Evolutionary conservation across 192 early-diverging fungal species (phyloP).

Genomic region (Backusella macrospora): DNA sequence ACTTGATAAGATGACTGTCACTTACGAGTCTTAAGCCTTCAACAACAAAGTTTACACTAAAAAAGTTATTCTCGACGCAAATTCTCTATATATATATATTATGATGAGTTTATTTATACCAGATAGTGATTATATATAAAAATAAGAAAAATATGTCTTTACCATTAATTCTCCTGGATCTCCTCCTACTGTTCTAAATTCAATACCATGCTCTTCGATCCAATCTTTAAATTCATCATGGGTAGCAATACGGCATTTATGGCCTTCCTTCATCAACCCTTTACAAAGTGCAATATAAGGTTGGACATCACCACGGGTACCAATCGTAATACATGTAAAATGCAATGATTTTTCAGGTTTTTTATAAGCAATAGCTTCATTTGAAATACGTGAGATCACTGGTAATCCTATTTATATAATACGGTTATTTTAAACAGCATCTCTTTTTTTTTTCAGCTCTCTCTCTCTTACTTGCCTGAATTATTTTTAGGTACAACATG

Average conservation of each 20-base stretch:
- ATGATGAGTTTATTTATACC: neutral
- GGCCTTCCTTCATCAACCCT: slow-evolving; percentile 61
- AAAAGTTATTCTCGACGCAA: slow-evolving; percentile 72
- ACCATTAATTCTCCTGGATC: slow-evolving; percentile 66
- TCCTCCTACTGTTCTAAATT: slow-evolving; percentile 68
- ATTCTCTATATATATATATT: slow-evolving; percentile 37
- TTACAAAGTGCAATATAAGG: slow-evolving; percentile 75
- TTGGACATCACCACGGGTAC: slow-evolving; percentile 77
- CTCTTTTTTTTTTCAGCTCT: slow-evolving; percentile 6
- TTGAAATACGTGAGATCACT: neutral
- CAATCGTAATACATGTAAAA: slow-evolving; percentile 72
- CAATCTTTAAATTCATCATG: slow-evolving; percentile 67
- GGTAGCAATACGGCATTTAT: slow-evolving; percentile 67
- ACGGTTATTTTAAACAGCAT: neutral
- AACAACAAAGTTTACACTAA: slow-evolving; percentile 62
- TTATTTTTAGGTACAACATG: slow-evolving; percentile 16
- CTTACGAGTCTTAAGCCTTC: slow-evolving; percentile 53
- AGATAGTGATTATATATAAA: neutral
- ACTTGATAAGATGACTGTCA: neutral
- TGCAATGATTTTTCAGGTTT: slow-evolving; percentile 51
- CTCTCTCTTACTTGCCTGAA: neutral
- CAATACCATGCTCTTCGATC: slow-evolving; percentile 67
- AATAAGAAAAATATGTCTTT: neutral
- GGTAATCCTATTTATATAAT: slow-evolving; percentile 1
- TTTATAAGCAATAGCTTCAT: slow-evolving; percentile 24